Evolutionary conservation across 208 protist species (phyloP).

Genomic region (Leishmania martiniquensis): DNA sequence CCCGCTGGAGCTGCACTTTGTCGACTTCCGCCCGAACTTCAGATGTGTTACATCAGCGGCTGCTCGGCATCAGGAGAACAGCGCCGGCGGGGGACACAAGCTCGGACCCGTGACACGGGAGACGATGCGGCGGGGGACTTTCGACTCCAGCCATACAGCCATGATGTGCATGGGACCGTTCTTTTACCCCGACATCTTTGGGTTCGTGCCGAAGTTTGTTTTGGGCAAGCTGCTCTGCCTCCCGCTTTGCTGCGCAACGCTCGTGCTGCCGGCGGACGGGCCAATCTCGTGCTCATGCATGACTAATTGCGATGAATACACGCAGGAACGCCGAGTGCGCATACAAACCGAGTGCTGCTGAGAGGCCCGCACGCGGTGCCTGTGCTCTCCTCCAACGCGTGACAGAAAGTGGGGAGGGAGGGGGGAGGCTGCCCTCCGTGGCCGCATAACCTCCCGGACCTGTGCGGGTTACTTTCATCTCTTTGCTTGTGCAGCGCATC

Average conservation of each 20-base stretch:
- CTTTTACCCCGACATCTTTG: constrained; percentile 30
- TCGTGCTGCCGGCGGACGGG: not conserved
- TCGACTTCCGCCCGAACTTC: constrained; percentile 36
- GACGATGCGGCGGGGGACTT: constrained; percentile 11
- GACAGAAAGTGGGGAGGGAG: too few species aligned
- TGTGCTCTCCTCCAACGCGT: not conserved
- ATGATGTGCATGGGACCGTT: constrained; percentile 34
- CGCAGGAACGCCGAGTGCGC: too few species aligned
- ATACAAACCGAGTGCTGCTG: too few species aligned
- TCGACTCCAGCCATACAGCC: constrained; percentile 27
- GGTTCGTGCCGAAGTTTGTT: constrained; percentile 38
- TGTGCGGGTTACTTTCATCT: not conserved
- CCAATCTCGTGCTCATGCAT: too few species aligned
- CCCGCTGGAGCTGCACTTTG: constrained; percentile 41
- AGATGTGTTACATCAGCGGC: not conserved
- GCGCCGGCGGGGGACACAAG: not conserved
- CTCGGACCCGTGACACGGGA: not conserved
- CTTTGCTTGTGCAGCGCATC: not conserved
- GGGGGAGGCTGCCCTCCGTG: not conserved
- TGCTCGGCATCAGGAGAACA: not conserved
- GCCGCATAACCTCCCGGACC: not conserved
- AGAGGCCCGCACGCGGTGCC: not conserved
- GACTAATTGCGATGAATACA: not conserved
- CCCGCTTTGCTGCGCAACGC: not conserved
- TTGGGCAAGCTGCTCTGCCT: constrained; percentile 15